A percentile compares a stretch with the other conserved stretches of the same genome.
phyloP scores from a whole-genome alignment of 108 stramenopile genomes.

The Pseudonitzschia pungens region DNA sequence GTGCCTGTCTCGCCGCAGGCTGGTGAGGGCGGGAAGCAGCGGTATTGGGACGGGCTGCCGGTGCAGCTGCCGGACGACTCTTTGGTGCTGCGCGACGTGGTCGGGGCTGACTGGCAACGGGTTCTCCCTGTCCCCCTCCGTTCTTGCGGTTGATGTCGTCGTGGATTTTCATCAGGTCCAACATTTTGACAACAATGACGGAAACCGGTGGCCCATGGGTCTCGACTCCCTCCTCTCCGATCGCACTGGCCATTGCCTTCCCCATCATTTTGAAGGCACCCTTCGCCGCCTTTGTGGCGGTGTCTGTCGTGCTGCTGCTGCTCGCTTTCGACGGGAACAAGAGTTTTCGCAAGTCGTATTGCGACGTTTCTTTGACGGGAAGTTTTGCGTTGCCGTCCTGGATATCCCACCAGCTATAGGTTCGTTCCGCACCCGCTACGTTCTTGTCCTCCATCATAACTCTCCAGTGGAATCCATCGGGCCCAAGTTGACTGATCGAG shows the following conservation, averaged over 20 bases:
- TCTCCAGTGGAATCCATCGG: constrained; percentile 83
- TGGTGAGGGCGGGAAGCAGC: constrained; percentile 10
- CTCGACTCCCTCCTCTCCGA: constrained; percentile 44
- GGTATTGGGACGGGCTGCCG: neutral
- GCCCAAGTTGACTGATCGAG: constrained; percentile 52
- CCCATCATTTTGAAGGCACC: constrained; percentile 79
- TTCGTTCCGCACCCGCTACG: constrained; percentile 17
- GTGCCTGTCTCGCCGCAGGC: constrained; percentile 17
- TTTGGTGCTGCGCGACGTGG: constrained; percentile 12
- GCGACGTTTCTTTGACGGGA: constrained; percentile 69
- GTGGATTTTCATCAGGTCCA: constrained; percentile 66
- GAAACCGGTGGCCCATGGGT: constrained; percentile 50
- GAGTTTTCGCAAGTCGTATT: constrained; percentile 58
- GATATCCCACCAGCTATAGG: constrained; percentile 87
- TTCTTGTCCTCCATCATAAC: constrained; percentile 82
- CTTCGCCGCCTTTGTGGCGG: constrained; percentile 71
- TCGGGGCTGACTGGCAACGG: constrained; percentile 27
- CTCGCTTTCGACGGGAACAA: constrained; percentile 47
- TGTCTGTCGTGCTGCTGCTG: constrained; percentile 14
- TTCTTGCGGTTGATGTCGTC: constrained; percentile 46
- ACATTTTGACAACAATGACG: constrained; percentile 78
- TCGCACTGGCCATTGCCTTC: constrained; percentile 67
- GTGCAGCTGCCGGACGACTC: constrained; percentile 11
- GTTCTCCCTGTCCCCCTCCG: constrained; percentile 8
- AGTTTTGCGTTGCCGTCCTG: constrained; percentile 85